Conservation (phyloP, 495 filamentous ascomycete genomes). For the Chaetomium fimeti region DNA sequence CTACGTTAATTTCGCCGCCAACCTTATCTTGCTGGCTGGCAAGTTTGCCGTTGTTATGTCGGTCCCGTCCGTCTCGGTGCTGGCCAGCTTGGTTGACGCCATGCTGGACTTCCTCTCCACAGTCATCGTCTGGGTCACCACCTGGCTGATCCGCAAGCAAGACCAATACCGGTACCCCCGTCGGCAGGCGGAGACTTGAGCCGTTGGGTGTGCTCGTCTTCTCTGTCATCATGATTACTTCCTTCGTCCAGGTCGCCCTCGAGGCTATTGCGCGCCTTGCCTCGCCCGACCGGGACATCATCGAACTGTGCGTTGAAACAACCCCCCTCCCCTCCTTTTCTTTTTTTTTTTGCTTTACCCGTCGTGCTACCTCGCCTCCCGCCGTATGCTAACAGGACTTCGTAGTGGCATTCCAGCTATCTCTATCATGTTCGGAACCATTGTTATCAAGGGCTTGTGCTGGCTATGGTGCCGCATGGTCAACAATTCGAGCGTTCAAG, state of each 20-base stretch:
- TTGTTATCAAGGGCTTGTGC: constrained; percentile 76
- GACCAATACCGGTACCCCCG: constrained; percentile 83
- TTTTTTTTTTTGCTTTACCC: neutral
- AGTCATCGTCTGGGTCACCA: constrained; percentile 81
- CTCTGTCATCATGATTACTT: constrained; percentile 81
- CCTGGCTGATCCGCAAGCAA: constrained; percentile 67
- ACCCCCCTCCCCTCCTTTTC: too few relatives aligned
- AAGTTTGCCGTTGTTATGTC: constrained; percentile 78
- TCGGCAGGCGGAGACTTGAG: constrained; percentile 71
- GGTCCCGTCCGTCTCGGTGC: constrained; percentile 80
- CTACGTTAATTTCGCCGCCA: constrained; percentile 83
- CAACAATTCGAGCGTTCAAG: constrained; percentile 85
- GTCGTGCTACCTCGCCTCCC: neutral
- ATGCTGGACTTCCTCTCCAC: constrained; percentile 84
- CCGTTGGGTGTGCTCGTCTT: constrained; percentile 79
- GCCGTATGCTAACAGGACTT: constrained; percentile 15
- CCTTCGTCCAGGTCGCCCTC: constrained; percentile 80
- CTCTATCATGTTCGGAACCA: constrained; percentile 75
- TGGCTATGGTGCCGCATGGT: constrained; percentile 91
- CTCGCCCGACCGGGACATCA: constrained; percentile 61
- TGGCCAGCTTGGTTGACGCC: constrained; percentile 86
- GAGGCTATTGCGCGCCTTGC: constrained; percentile 68
- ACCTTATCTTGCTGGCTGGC: constrained; percentile 69
- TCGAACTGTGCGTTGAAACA: constrained; percentile 56
- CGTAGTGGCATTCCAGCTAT: constrained; percentile 63